phyloP scores from a whole-genome alignment of 2,329 filamentous ascomycete genomes.

The Botrytis aclada region DNA sequence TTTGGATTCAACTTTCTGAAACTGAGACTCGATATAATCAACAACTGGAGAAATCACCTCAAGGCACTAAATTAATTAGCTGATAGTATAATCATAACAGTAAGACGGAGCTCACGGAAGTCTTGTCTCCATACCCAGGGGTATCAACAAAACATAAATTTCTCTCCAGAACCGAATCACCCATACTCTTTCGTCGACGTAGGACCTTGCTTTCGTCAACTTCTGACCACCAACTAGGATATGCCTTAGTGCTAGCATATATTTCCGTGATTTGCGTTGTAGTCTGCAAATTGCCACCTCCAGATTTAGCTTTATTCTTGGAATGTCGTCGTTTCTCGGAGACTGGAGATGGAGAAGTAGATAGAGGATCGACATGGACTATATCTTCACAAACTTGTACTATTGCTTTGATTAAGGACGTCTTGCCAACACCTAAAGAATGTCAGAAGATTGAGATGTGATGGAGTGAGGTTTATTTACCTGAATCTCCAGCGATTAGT shows the following conservation, averaged over 20 bases:
- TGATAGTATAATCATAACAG: constrained; percentile 26
- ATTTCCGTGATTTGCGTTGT: constrained; percentile 59
- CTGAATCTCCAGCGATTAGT: constrained; percentile 76
- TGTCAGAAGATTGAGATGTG: constrained; percentile 22
- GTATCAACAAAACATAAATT: constrained; percentile 95
- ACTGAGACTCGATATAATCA: constrained; percentile 69
- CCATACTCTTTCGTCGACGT: constrained; percentile 65
- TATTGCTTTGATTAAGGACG: constrained; percentile 83
- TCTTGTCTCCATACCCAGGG: constrained; percentile 56
- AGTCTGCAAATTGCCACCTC: constrained; percentile 30
- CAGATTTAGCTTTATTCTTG: constrained; percentile 31
- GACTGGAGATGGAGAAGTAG: constrained; percentile 36
- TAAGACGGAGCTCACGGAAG: constrained; percentile 45
- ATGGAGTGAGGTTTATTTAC: constrained; percentile 44
- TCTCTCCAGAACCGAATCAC: constrained; percentile 77
- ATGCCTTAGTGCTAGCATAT: constrained; percentile 77
- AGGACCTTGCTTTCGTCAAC: constrained; percentile 61
- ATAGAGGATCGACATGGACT: constrained; percentile 74
- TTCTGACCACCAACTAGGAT: constrained; percentile 87
- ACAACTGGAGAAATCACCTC: constrained; percentile 59
- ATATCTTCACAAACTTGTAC: constrained; percentile 86
- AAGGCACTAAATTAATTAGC: constrained; percentile 44
- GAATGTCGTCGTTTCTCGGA: constrained; percentile 32
- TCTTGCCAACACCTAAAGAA: constrained; percentile 73
- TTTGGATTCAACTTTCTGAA: constrained; percentile 61